phyloP scores from a whole-genome alignment of 106 monocot species.

The Ottelia alismoides region DNA sequence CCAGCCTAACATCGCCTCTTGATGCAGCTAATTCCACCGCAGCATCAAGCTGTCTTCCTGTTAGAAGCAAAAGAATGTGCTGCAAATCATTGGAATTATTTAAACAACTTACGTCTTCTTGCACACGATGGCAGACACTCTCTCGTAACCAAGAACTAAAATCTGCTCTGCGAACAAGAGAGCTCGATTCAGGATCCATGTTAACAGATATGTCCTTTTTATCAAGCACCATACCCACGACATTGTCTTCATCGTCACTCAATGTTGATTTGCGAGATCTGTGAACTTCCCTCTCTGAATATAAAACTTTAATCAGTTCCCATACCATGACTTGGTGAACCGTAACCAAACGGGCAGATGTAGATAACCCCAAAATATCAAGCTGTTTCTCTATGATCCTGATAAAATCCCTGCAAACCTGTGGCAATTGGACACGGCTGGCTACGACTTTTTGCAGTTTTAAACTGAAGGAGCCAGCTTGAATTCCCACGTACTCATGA shows the following conservation, averaged over 20 bases:
- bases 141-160: slow-evolving; percentile 96
- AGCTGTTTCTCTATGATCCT: slow-evolving; percentile 70
- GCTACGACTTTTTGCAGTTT: slow-evolving; percentile 65
- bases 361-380: slow-evolving; percentile 44
- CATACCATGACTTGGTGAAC: slow-evolving; percentile 87
- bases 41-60: slow-evolving; percentile 72
- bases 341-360: slow-evolving; percentile 53
- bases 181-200: slow-evolving; percentile 57
- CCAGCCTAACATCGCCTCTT: slow-evolving; percentile 77
- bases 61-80: slow-evolving; percentile 57
- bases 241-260: slow-evolving; percentile 25
- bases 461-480: slow-evolving; percentile 24
- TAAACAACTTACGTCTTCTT: slow-evolving; percentile 69
- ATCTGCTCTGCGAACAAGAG: slow-evolving; percentile 69
- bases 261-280: slow-evolving; percentile 12
- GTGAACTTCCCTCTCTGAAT: slow-evolving; percentile 47
- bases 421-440: slow-evolving; percentile 35
- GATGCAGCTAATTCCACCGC: slow-evolving; percentile 85
- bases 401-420: slow-evolving; percentile 67
- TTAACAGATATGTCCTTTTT: slow-evolving; percentile 38
- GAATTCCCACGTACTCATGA: slow-evolving; percentile 41
- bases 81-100: slow-evolving; percentile 55
- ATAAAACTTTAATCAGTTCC: slow-evolving; percentile 86
- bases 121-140: slow-evolving; percentile 74
- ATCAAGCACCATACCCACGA: slow-evolving; percentile 65